Evolutionary conservation across 1,284 basidiomycete genomes (phyloP).

Genomic region (Ceratobasidium papillatum): DNA sequence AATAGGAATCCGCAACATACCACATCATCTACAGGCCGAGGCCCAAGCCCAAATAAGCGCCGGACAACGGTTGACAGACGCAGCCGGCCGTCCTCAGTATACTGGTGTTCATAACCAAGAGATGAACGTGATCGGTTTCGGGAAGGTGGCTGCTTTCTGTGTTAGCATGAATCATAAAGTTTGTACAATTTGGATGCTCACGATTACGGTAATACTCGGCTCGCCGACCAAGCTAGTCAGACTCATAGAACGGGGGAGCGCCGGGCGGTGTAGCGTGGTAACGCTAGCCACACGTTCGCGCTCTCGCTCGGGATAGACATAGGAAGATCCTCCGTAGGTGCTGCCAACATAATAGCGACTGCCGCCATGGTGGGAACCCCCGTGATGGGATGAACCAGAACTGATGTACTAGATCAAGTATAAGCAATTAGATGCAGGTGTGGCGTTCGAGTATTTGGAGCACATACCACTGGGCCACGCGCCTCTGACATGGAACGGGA

Average conservation of each 20-base stretch:
- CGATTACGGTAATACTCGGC: conserved; percentile 33
- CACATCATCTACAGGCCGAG: conserved; percentile 7
- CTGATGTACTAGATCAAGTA: conserved; percentile 30
- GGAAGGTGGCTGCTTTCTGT: conserved; percentile 15
- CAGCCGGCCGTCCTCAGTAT: conserved; percentile 32
- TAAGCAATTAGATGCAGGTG: background rate
- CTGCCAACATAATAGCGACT: conserved; percentile 35
- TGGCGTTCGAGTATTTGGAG: background rate
- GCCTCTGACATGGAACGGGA: conserved; percentile 36
- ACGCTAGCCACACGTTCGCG: conserved; percentile 36
- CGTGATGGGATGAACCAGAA: conserved; percentile 30
- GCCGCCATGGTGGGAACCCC: conserved; percentile 14
- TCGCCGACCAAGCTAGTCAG: conserved; percentile 30
- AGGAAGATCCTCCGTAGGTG: conserved; percentile 35
- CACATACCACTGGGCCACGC: conserved; percentile 35
- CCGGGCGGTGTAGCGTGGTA: conserved; percentile 29
- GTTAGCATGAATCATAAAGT: background rate
- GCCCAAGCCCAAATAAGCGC: conserved; percentile 30
- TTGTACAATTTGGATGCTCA: background rate
- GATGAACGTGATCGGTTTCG: conserved; percentile 12
- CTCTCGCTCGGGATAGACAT: conserved; percentile 34
- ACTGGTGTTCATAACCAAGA: conserved; percentile 32
- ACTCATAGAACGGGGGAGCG: conserved; percentile 29
- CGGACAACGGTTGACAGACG: conserved; percentile 19
- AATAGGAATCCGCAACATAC: background rate